A percentile compares a stretch with the other conserved stretches of the same genome.
phyloP scores from a whole-genome alignment of 2,329 filamentous ascomycete genomes.

The Ophiostoma populinum region DNA sequence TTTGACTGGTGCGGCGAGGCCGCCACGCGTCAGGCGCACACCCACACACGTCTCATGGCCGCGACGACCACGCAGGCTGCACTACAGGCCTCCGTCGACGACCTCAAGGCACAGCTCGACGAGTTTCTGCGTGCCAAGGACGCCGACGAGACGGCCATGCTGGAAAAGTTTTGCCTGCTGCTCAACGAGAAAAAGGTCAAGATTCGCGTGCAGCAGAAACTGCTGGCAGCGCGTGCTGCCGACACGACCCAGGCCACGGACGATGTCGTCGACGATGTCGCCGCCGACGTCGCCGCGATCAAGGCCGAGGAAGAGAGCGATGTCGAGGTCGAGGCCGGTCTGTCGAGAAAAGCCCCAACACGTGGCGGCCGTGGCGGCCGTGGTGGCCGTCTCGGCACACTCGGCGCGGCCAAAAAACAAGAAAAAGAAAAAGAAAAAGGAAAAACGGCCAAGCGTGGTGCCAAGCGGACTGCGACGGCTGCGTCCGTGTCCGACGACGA shows the following conservation, averaged over 20 bases:
- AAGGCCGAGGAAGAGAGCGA: constrained; percentile 12
- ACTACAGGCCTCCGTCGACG: constrained; percentile 37
- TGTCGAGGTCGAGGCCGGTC: neutral
- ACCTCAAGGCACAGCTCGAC: constrained; percentile 45
- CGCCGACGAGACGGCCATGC: constrained; percentile 45
- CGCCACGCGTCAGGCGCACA: constrained; percentile 28
- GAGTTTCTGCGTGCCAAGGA: constrained; percentile 50
- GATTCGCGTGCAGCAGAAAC: constrained; percentile 54
- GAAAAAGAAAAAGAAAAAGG: constrained; percentile 10
- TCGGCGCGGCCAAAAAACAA: neutral
- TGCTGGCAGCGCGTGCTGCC: constrained; percentile 23
- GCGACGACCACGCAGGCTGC: constrained; percentile 24
- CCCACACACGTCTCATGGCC: constrained; percentile 25
- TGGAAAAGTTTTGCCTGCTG: constrained; percentile 52
- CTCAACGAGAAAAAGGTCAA: constrained; percentile 69
- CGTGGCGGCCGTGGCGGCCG: neutral
- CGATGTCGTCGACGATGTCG: too few species aligned
- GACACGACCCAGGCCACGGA: neutral
- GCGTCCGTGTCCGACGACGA: constrained; percentile 24
- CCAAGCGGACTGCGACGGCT: constrained; percentile 18
- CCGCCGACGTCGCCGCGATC: constrained; percentile 11
- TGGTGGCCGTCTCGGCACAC: constrained; percentile 1
- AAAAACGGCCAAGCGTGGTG: constrained; percentile 14
- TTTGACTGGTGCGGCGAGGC: constrained; percentile 55
- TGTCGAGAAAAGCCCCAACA: neutral